Conservation (phyloP, 2,329 filamentous ascomycete species). For the Diplocarpon mali region DNA sequence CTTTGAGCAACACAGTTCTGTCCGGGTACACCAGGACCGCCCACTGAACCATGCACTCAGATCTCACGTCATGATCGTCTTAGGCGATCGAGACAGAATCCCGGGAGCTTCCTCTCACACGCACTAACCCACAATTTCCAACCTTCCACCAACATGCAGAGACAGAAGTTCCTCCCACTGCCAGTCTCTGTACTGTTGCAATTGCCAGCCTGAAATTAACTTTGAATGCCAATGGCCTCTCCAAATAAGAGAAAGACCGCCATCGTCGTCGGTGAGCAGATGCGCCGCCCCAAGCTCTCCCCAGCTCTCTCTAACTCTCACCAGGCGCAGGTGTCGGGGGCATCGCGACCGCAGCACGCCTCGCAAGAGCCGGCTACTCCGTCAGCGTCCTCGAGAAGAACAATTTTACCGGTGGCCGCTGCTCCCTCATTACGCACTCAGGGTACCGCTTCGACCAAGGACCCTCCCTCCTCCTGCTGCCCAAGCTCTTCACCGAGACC, state of each 20-base stretch:
- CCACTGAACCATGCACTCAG: too few relatives aligned
- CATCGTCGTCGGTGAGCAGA: constrained; percentile 39
- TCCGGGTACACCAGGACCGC: too few relatives aligned
- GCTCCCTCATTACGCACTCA: constrained; percentile 49
- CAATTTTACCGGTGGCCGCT: constrained; percentile 58
- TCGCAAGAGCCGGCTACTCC: constrained; percentile 56
- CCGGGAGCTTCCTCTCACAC: constrained; percentile 4
- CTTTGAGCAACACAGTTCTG: too few relatives aligned
- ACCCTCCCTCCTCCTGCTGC: constrained; percentile 61
- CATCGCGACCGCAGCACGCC: constrained; percentile 58
- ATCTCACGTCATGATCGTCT: not conserved
- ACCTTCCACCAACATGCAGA: constrained; percentile 16
- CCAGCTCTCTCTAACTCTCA: constrained; percentile 8
- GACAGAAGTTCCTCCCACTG: constrained; percentile 2
- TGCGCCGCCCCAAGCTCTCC: too few relatives aligned
- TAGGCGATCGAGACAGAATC: constrained; percentile 2
- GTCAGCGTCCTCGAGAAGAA: constrained; percentile 78
- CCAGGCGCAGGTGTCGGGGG: constrained; percentile 60
- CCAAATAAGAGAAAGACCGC: constrained; percentile 33
- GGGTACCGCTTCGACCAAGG: constrained; percentile 67
- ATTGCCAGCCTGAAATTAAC: not conserved
- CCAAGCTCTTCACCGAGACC: constrained; percentile 57
- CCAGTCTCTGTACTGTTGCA: constrained; percentile 11
- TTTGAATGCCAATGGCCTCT: constrained; percentile 17
- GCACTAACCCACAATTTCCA: constrained; percentile 4